Conservation (phyloP, 139 green algal genomes). For the Diplosphaera chodatii region DNA sequence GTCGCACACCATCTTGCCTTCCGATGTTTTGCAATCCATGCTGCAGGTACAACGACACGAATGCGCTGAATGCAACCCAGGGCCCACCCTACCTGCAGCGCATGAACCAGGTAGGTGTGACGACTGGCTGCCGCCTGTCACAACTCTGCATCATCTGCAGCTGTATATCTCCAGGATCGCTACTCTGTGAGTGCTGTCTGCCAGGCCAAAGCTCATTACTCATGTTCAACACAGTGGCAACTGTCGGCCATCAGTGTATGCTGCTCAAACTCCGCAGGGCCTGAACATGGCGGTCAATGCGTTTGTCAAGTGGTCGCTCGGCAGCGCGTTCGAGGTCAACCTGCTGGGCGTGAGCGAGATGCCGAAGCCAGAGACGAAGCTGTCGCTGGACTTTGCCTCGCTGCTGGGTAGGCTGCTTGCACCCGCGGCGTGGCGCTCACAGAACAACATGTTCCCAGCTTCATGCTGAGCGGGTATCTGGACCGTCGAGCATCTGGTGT, state of each 20-base stretch:
- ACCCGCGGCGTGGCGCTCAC: too few species aligned
- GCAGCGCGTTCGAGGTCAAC: neutral
- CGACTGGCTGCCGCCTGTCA: constrained; percentile 1
- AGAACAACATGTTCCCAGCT: too few species aligned
- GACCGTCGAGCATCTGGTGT: too few species aligned
- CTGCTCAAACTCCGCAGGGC: constrained; percentile 13
- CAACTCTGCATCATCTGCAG: too few species aligned
- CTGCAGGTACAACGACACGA: constrained; percentile 36
- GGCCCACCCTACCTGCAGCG: constrained; percentile 16
- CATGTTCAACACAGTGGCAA: too few species aligned
- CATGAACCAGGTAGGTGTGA: constrained; percentile 27
- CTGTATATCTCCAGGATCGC: too few species aligned
- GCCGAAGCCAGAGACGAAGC: constrained; percentile 42
- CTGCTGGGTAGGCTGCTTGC: constrained; percentile 38
- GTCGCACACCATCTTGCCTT: too few species aligned
- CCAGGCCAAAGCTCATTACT: too few species aligned
- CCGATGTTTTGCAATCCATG: neutral
- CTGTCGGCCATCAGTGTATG: too few species aligned
- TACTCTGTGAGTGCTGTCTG: too few species aligned
- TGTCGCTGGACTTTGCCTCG: constrained; percentile 67
- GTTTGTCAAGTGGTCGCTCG: constrained; percentile 30
- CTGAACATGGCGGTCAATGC: constrained; percentile 41
- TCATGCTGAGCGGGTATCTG: too few species aligned
- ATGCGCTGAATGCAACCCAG: neutral
- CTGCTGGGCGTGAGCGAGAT: constrained; percentile 49